Base-by-base conservation (phyloP, 1,139 yeast species). In the Protomyces inouyei region DNA sequence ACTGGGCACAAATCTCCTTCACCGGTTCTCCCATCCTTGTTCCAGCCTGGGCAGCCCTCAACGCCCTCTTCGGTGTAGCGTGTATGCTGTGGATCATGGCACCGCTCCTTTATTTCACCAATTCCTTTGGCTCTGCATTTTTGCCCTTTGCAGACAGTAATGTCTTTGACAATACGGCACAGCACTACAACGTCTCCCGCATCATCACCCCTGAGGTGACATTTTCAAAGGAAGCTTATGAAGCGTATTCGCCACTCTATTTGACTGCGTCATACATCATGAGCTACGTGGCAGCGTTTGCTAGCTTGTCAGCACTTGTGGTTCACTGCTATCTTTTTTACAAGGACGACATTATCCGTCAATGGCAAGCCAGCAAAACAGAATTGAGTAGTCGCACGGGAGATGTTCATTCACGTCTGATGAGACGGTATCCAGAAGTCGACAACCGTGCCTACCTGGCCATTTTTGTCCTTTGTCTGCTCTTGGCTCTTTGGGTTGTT, bases 381-480 rank as follows among this genome's bases (percentile, higher is more conserved):
- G 59, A 60, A 28, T 9, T 36, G 36, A 46, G 18, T 38, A 36
- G 46, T 12, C 25, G 61, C 35, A 40, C 76, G 71, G 83, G 82
- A 45, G 89, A 86, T 74, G 83, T 86, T 32, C 90, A 85, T 72
- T 80, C 79, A 76, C 79, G 86, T 69, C 79, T 85, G 66, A 85
- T 86, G 87, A 76, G 76, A 67, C 74, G 76, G 55, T 86, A 85
- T 74, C 79, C 76, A 61, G 84, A 82, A 69, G 84, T 77, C 77
- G 91, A 91, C 43, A 84, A 81, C 67, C 84, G 88, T 87, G 83
- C 88, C 87, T 86, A 78, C 71, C 71, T 72, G 0, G 70, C 80
- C 48, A 78, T 83, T 6, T 82, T 85, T 68, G 67, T 79, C 1
- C 69, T 79, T 10, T 80, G 85, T 43, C 75, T 84, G 52, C 78